A percentile compares a stretch with the other conserved stretches of the same genome.
Conservation (phyloP, 1,284 basidiomycete genomes). For the Sutorius eximius region DNA sequence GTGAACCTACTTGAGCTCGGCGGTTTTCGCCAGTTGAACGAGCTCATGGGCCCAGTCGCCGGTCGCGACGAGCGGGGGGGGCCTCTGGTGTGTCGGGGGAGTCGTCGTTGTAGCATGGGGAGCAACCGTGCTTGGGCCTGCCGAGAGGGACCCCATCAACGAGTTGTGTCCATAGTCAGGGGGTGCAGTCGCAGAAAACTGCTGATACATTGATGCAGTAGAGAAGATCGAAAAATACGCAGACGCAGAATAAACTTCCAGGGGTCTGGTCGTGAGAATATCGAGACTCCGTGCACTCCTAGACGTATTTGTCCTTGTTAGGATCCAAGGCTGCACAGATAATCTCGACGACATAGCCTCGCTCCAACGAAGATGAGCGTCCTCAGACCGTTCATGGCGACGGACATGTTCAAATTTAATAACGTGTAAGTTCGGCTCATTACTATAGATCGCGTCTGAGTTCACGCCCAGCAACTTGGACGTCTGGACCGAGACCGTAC, state of each 20-base stretch:
- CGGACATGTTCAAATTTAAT: constrained; percentile 90
- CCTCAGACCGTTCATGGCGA: constrained; percentile 79
- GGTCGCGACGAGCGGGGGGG: constrained; percentile 60
- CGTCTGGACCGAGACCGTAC: constrained; percentile 90
- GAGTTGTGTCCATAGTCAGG: constrained; percentile 37
- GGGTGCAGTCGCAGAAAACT: constrained; percentile 37
- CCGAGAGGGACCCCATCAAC: constrained; percentile 34
- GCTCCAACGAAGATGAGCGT: constrained; percentile 62
- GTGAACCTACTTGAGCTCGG: constrained; percentile 67
- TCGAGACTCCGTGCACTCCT: constrained; percentile 32
- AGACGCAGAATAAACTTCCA: constrained; percentile 26
- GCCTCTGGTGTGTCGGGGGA: constrained; percentile 23
- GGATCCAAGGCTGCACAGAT: constrained; percentile 18
- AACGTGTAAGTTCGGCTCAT: constrained; percentile 58
- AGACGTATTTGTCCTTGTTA: constrained; percentile 31
- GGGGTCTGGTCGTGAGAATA: constrained; percentile 25
- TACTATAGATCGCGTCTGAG: neutral
- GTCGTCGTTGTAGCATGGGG: constrained; percentile 34
- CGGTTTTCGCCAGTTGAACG: constrained; percentile 77
- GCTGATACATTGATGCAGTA: constrained; percentile 37
- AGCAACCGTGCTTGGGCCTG: constrained; percentile 36
- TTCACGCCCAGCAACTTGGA: constrained; percentile 74
- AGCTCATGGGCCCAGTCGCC: constrained; percentile 84
- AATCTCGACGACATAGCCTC: neutral
- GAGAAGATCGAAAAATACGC: constrained; percentile 27